Conservation (phyloP, 768 basidiomycete species). For the Tephrocybe sp. region DNA sequence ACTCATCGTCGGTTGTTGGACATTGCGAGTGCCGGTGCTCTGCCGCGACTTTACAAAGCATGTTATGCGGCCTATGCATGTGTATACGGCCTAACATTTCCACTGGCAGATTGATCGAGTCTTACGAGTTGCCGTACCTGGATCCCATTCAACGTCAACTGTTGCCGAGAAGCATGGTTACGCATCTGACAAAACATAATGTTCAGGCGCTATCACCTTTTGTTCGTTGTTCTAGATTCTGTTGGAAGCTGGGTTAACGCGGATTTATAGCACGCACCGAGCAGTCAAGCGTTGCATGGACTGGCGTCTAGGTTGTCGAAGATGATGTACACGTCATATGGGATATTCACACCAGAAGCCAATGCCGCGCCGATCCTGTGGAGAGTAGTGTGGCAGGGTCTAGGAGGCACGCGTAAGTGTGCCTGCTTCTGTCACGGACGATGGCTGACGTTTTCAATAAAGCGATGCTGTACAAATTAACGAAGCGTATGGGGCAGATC, state of each 20-base stretch:
- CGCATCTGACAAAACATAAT: slow-evolving; percentile 74
- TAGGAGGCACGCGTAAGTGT: slow-evolving; percentile 76
- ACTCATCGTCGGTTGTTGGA: slow-evolving; percentile 77
- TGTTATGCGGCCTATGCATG: slow-evolving; percentile 22
- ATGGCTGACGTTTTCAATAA: slow-evolving; percentile 16
- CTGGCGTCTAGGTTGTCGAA: slow-evolving; percentile 63
- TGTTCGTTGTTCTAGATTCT: slow-evolving; percentile 42
- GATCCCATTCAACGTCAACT: slow-evolving; percentile 53
- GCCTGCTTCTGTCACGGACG: slow-evolving; percentile 11
- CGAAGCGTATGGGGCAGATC: slow-evolving; percentile 57
- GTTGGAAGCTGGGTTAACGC: background rate
- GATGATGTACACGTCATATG: slow-evolving; percentile 50
- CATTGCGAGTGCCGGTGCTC: slow-evolving; percentile 71
- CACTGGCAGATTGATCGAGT: slow-evolving; percentile 70
- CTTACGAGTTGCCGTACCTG: slow-evolving; percentile 78
- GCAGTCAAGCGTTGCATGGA: slow-evolving; percentile 53
- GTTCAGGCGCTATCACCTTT: slow-evolving; percentile 67
- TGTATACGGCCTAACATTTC: too few relatives aligned
- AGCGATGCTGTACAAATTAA: slow-evolving; percentile 68
- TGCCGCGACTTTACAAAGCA: slow-evolving; percentile 77
- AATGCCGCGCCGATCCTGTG: slow-evolving; percentile 80
- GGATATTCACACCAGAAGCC: slow-evolving; percentile 66
- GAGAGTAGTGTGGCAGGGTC: slow-evolving; percentile 58
- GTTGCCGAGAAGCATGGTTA: slow-evolving; percentile 59
- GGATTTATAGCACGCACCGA: slow-evolving; percentile 65